Percentiles rank a stretch among this genome's conserved stretches.
Evolutionary conservation across 495 filamentous ascomycete species (phyloP).

Genomic region (Darksidea phi): DNA sequence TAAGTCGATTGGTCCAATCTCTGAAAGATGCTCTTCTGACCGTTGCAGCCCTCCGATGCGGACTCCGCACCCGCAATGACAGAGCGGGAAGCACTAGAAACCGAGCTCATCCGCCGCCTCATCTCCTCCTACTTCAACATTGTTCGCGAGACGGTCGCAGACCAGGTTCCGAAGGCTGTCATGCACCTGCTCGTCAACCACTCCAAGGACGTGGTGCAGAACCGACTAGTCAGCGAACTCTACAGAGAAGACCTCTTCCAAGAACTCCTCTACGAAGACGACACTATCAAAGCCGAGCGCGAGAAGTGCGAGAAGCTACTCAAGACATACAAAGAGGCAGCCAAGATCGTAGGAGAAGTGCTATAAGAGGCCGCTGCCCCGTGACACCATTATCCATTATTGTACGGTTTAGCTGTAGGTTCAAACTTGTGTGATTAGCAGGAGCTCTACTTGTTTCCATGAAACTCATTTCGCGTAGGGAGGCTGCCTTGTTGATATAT

Average conservation of each 20-base stretch:
- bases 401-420: constrained; percentile 12
- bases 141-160: constrained; percentile 92
- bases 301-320: constrained; percentile 97
- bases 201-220: constrained; percentile 96
- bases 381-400: neutral
- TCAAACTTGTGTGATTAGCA: constrained; percentile 19
- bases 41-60: constrained; percentile 42
- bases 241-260: constrained; percentile 93
- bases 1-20: constrained; percentile 47
- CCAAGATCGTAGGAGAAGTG: constrained; percentile 96
- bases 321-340: constrained; percentile 91
- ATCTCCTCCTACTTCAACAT: constrained; percentile 99
- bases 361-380: constrained; percentile 51
- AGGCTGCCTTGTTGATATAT: constrained; percentile 21
- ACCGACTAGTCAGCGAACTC: constrained; percentile 89
- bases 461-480: constrained; percentile 4
- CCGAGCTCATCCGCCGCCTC: constrained; percentile 90
- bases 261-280: constrained; percentile 94
- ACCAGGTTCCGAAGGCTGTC: constrained; percentile 96
- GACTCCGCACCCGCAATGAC: constrained; percentile 75
- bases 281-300: constrained; percentile 91
- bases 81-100: constrained; percentile 93
- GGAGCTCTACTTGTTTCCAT: neutral
- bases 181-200: constrained; percentile 99
- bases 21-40: constrained; percentile 38